Conservation (phyloP, 371 early-diverging fungal species). For the Lichtheimia corymbifera region DNA sequence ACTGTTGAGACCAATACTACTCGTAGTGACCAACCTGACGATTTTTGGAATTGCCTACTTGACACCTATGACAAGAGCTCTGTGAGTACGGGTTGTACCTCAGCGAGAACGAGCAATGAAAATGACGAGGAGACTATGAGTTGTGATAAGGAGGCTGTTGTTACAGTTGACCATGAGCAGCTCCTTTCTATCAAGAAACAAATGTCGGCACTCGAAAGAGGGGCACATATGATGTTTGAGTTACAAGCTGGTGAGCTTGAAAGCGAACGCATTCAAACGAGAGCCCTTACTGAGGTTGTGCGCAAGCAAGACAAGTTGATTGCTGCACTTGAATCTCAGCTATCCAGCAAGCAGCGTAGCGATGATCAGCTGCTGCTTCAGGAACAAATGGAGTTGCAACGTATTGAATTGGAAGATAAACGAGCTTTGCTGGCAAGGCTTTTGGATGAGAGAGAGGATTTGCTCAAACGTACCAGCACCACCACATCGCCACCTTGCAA, state of each 20-base stretch:
- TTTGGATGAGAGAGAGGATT: constrained; percentile 37
- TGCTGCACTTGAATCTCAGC: constrained; percentile 29
- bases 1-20: constrained; percentile 13
- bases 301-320: constrained; percentile 44
- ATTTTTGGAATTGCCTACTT: constrained; percentile 30
- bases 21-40: constrained; percentile 18
- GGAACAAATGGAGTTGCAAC: constrained; percentile 42
- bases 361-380: constrained; percentile 11
- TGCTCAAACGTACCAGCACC: constrained; percentile 3
- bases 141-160: background rate
- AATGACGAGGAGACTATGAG: background rate
- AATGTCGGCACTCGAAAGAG: constrained; percentile 31
- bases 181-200: constrained; percentile 26
- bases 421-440: constrained; percentile 30
- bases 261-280: constrained; percentile 28
- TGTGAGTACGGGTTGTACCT: background rate
- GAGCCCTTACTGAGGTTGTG: constrained; percentile 27
- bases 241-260: constrained; percentile 32
- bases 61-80: constrained; percentile 30
- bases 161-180: constrained; percentile 5
- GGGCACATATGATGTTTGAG: constrained; percentile 35
- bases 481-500: background rate
- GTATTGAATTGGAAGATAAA: constrained; percentile 41
- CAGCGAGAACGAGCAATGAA: background rate
- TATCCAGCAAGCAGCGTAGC: background rate